Base-by-base conservation (phyloP, 129 eudicot species). In the carrot (Daucus carota) region DNA sequence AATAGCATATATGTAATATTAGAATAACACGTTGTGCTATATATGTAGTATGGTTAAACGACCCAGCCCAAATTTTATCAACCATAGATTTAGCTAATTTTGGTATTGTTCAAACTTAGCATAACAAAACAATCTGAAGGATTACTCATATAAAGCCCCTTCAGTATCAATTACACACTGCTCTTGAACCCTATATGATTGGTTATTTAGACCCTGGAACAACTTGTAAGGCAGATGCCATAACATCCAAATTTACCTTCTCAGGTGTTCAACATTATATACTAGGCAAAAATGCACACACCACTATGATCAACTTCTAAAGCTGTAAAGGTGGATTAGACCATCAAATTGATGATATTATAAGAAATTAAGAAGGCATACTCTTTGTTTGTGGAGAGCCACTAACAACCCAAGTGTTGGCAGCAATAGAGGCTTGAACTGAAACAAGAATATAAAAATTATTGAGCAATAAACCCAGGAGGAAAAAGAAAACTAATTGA, bases 391-490 rank as follows among this genome's bases (percentile, higher is more conserved):
- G 70, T 29, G 70, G 70, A 29, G 70, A 29, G 29, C 70, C 70
- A 7, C 70, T 63, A 29, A 63, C 70, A 63, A 63, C 70, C 70
- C 70, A 63, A 13, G 70, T 63, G 70, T 63, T 63, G 70, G 70
- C 70, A 63, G 70, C 70, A 29, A 63, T 63, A 13, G 70, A 63
- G 38, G 70, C 70, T 63, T 63, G 70, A 63, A 63, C 70, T 63
- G 70, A 28, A 63, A 13, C 34, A 63, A 63, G 70, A 63, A 29
- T 11, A 29, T 11, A 29, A 63, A 63, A 22, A 26, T 63, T 29
- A 29, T 29, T 31, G 38, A 63, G 70, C 40, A 63, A 26, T 31
- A 29, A 20, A 63, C 40, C 22, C 40, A 29, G 12, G 15, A 29
- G 70, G 38, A 16, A 17, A 29, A 63, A 63, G 1, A 33, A 63